These are phyloP conservation scores for Ustilago tritici DNA, from an alignment of 1,284 basidiomycete genomes.

Conservation along the genomic window DNA sequence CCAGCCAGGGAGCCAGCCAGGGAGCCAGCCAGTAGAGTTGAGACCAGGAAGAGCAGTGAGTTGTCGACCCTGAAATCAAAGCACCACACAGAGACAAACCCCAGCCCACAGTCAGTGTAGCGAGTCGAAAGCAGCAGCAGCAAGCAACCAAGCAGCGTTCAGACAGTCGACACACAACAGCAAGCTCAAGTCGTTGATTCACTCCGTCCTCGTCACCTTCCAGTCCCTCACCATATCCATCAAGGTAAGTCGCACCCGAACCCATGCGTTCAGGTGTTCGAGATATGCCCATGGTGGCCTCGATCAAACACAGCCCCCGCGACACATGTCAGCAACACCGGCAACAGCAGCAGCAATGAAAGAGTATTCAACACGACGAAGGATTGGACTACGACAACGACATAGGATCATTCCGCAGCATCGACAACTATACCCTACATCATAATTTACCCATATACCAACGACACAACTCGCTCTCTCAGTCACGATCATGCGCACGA, in stretches of 20 bases:
- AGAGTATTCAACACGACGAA: conserved; percentile 44
- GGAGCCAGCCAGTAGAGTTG: too few relatives aligned
- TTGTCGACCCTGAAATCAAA: background rate
- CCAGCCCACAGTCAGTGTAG: background rate
- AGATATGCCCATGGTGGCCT: conserved; percentile 46
- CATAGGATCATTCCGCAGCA: background rate
- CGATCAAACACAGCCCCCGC: conserved; percentile 32
- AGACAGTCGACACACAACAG: background rate
- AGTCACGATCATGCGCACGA: background rate
- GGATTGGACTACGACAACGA: conserved; percentile 12
- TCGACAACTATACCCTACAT: background rate
- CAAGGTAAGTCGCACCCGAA: conserved; percentile 55
- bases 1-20: too few relatives aligned
- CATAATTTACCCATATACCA: background rate
- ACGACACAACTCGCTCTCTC: background rate
- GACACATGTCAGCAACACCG: conserved; percentile 23
- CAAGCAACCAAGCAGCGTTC: background rate
- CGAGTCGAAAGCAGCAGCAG: background rate
- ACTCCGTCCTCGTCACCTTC: conserved; percentile 23
- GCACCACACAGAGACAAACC: background rate
- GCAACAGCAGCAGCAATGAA: conserved; percentile 20
- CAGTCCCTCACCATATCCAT: conserved; percentile 40
- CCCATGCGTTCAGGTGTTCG: conserved; percentile 44
- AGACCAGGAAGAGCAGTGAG: background rate
- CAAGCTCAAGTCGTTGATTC: conserved; percentile 25